Conservation (phyloP, 2,329 filamentous ascomycete genomes). For the Colletotrichum abscissum region DNA sequence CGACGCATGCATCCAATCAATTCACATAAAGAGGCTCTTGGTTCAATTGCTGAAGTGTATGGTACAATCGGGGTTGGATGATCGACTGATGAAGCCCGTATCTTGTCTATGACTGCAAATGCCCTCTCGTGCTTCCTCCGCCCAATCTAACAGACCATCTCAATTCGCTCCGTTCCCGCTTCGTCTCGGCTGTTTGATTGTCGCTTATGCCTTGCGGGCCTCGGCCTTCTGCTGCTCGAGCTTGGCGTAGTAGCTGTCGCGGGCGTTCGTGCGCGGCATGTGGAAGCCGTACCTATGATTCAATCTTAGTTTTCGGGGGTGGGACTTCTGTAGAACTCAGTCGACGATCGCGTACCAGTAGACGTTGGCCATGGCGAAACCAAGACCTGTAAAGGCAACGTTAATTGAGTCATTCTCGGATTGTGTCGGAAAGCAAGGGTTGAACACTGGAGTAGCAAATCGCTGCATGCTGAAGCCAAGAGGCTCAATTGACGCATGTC, state of each 20-base stretch:
- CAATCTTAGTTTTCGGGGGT: conserved; percentile 1
- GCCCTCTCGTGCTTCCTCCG: conserved; percentile 15
- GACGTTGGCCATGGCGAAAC: conserved; percentile 64
- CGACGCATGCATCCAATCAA: not conserved
- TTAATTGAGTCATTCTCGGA: conserved; percentile 44
- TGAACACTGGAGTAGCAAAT: not conserved
- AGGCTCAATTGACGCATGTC: not conserved
- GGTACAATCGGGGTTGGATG: conserved; percentile 33
- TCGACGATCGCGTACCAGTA: conserved; percentile 63
- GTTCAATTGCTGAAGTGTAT: conserved; percentile 35
- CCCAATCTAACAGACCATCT: conserved; percentile 11
- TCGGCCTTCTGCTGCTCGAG: conserved; percentile 67
- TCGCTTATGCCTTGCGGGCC: conserved; percentile 39
- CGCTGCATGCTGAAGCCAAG: not conserved
- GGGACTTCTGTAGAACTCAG: not conserved
- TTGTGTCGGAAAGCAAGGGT: not conserved
- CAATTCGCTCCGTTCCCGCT: not conserved
- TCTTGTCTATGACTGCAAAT: conserved; percentile 29
- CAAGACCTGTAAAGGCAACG: conserved; percentile 55
- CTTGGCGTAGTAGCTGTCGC: conserved; percentile 69
- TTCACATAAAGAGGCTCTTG: conserved; percentile 5
- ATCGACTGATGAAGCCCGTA: conserved; percentile 30
- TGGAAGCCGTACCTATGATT: conserved; percentile 70
- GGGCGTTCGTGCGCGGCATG: conserved; percentile 68
- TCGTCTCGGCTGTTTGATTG: not conserved